Evolutionary conservation across 495 filamentous ascomycete genomes (phyloP), one percentile per base, ranked within the genome.

Genomic region (Endocarpon pusillum): DNA sequence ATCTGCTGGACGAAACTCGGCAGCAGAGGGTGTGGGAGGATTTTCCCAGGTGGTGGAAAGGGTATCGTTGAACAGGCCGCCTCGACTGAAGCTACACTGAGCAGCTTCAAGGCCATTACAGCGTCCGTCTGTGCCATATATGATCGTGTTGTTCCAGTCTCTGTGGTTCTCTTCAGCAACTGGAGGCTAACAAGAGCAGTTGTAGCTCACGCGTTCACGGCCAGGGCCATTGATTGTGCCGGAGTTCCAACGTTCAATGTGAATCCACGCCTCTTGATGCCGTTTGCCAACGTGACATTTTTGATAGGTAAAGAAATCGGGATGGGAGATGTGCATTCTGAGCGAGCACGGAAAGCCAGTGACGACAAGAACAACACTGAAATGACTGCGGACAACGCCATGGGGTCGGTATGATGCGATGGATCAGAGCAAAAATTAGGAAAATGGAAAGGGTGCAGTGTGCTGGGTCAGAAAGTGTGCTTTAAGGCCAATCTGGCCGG

Each of bases 61-160:
- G 4, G 36, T 33, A 31, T 35, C 32, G 12, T 43, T 33, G 19
- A 43, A 43, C 7, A 40, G 17, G 4, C 41, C 41, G 3, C 41
- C 41, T n/a, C 19, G 33, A 19, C 30, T 18, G n/a, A 19, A 21
- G 21, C 33, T 35, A 35, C 41, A 43, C 23, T 33, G 19, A 22
- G 18, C 17, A 19, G 37, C 20, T 4, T 15, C n/a, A 1, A 16
- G 17, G 6, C 17, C 12, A n/a, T 24, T 36, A 21, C 36, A 32
- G 27, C 32, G 27, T 14, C n/a, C 7, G 15, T 15, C 23, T 1
- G 32, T 35, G 18, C 21, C 37, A 39, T 31, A 25, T 3, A 40
- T 18, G 11, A 15, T 24, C 12, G 37, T 43, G n/a, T 40, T 36
- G 18, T 43, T 36, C 8, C 8, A 8, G 23, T 25, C 12, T 12